Base-by-base conservation (phyloP, 495 filamentous ascomycete species). In the Aspergillus diversus region DNA sequence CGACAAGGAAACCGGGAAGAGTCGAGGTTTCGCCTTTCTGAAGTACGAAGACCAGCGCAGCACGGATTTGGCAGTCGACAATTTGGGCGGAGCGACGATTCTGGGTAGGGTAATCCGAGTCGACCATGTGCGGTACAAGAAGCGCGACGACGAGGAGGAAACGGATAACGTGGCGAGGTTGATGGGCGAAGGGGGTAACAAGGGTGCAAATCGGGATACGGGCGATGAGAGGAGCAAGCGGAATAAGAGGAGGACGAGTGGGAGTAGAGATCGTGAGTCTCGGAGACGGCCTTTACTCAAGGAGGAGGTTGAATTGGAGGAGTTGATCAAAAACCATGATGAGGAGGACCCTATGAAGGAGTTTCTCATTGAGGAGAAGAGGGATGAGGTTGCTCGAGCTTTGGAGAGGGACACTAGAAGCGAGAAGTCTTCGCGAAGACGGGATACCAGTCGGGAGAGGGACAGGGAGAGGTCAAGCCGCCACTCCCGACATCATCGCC, bases 1-100 rank as follows among this genome's bases (percentile, higher is more conserved):
- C 58, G 95, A 99, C 81, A 95, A 96, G 72, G 95, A 98, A 70
- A 93, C 93, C 0, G 96, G 95, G 33, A 96, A 96, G 73, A 94
- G 90, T 64, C 89, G 88, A 59, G 95, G 95, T 1, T 99, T 97
- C 66, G 91, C 89, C 2, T 99, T 93, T 80, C 83, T 99, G 56
- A 99, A 99, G 74, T 99, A 97, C 75, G 95, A 99, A 71, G 95
- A 99, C 75, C 95, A 99, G 83, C 87, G 96, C 61, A 97, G 92
- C 73, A 94, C 91, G 46, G 93, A 97, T 75, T 80, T 99, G 37
- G 95, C 95, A 2, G 95, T 99, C 3, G 95, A 99, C 76, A 99
- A 99, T 72, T 76, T 99, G 6, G 90, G 92, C 49, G 95, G 95
- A 15, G 88, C 93, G 31, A 89, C 84, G 33, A 89, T 99, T 16